A percentile compares a stretch with the other conserved stretches of the same genome.
phyloP scores from a whole-genome alignment of 306 rosid genomes.

The Gastrolobium bilobum region DNA sequence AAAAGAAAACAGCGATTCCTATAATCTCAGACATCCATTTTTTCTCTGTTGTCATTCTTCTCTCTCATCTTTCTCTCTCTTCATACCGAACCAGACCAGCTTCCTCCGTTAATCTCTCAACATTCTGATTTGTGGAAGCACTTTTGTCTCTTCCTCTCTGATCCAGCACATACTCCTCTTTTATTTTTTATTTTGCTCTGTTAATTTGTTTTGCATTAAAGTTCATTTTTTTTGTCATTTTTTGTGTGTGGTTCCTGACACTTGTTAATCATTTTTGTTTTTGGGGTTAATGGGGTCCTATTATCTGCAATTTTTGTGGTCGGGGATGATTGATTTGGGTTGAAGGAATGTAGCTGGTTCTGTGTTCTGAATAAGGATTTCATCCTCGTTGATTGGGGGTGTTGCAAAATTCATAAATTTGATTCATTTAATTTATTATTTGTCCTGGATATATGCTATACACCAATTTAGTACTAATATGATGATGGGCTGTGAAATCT shows the following conservation, averaged over 20 bases:
- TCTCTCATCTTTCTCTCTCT: slow-evolving; percentile 47
- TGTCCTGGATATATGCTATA: not conserved
- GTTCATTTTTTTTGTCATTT: not conserved
- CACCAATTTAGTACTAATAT: not conserved
- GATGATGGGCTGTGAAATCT: slow-evolving; percentile 38
- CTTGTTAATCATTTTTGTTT: slow-evolving; percentile 33
- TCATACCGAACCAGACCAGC: slow-evolving; percentile 49
- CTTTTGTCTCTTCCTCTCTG: slow-evolving; percentile 54
- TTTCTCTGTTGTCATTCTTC: slow-evolving; percentile 32
- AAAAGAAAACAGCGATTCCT: slow-evolving; percentile 23
- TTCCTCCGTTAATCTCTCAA: slow-evolving; percentile 60
- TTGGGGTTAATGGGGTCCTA: slow-evolving; percentile 45
- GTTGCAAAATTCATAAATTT: slow-evolving; percentile 40
- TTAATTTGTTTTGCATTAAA: slow-evolving; percentile 3
- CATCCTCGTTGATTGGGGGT: slow-evolving; percentile 57
- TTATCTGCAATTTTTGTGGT: slow-evolving; percentile 17
- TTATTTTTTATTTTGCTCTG: slow-evolving; percentile 12
- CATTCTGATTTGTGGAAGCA: slow-evolving; percentile 50
- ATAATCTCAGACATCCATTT: slow-evolving; percentile 45
- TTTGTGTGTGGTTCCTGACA: slow-evolving; percentile 8
- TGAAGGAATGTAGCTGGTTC: slow-evolving; percentile 50
- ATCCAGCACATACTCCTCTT: slow-evolving; percentile 48
- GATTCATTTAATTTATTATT: slow-evolving; percentile 36
- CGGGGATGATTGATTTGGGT: slow-evolving; percentile 46
- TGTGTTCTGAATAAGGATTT: slow-evolving; percentile 43